Base-by-base conservation (phyloP, 768 basidiomycete species). In the Collybia sp. region DNA sequence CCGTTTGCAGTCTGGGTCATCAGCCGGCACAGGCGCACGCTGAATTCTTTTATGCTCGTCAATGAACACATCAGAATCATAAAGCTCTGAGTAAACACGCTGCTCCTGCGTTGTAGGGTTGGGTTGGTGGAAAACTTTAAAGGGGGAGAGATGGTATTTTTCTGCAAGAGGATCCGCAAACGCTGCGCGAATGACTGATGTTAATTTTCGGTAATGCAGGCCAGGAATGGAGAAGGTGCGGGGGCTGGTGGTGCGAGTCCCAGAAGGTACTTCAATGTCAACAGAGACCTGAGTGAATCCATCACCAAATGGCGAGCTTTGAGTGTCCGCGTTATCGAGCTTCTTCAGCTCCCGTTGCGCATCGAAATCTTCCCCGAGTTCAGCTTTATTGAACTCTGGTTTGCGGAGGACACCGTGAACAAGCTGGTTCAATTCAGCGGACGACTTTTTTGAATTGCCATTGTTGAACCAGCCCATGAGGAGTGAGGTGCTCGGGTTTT, bases 401-500 rank as follows among this genome's bases (percentile, higher is more conserved):
- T 13, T 3, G 6, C 3, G 35, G 6, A 37, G 3, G 3, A 10
- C 35, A 6, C 10, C 10, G 6, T 37, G 13, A 3, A 37, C 35
- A n/a, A 37, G 35, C 10, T 6, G 17, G 35, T 37, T 37, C 13
- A 18, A 6, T 18, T 37, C 35, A 3, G 4, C 13, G 6, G 13
- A 3, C 3, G 35, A 37, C 10, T 37, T 37, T 37, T 3, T 37
- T n/a, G 35, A n/a, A 10, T 37, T 37, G 4, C 35, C 35, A 18
- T 37, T 37, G 10, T 37, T 37, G 6, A n/a, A 18, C 35, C 35
- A 37, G 13, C 6, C 13, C 35, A 37, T 37, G 35, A 37, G 3
- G 2, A 53, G 50, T 10, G 53, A 60, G 2, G 46, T 44, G 0
- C 60, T 53, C 6, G 42, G 43, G 54, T 56, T 58, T 19, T 30